These are phyloP conservation scores for Paramecium octaurelia DNA, from an alignment of 73 alveolate species.

Conservation along the genomic window DNA sequence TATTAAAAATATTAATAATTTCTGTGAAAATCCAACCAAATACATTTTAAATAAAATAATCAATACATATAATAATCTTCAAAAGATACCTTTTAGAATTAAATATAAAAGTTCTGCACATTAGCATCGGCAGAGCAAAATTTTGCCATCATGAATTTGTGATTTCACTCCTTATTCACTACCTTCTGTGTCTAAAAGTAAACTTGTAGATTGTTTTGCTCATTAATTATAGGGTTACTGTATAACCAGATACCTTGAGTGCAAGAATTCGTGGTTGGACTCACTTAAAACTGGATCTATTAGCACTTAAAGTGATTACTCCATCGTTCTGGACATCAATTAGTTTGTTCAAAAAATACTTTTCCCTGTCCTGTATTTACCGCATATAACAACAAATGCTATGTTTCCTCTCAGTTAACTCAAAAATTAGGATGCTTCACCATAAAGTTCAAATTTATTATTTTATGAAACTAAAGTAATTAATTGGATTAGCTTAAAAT, in stretches of 20 bases:
- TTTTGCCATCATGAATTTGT: conserved; percentile 90
- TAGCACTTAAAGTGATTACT: conserved; percentile 22
- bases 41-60: neutral
- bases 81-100: conserved; percentile 90
- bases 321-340: conserved; percentile 73
- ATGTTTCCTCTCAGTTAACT: neutral
- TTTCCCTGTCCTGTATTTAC: conserved; percentile 96
- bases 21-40: neutral
- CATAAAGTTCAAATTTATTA: neutral
- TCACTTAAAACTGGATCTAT: conserved; percentile 69
- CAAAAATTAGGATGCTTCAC: neutral
- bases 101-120: conserved; percentile 85
- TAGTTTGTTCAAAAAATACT: conserved; percentile 86
- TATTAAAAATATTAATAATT: neutral
- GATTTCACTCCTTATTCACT: conserved; percentile 88
- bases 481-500: neutral
- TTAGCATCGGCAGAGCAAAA: conserved; percentile 89
- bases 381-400: conserved; percentile 57
- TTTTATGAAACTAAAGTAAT: neutral
- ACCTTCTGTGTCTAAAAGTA: conserved; percentile 97
- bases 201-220: conserved; percentile 81
- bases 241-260: conserved; percentile 97
- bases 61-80: neutral
- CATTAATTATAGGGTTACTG: conserved; percentile 83
- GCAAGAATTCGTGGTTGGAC: conserved; percentile 88